These are phyloP conservation scores for Xanthoconium stramineum DNA, from an alignment of 768 basidiomycete species.

Conservation along the genomic window DNA sequence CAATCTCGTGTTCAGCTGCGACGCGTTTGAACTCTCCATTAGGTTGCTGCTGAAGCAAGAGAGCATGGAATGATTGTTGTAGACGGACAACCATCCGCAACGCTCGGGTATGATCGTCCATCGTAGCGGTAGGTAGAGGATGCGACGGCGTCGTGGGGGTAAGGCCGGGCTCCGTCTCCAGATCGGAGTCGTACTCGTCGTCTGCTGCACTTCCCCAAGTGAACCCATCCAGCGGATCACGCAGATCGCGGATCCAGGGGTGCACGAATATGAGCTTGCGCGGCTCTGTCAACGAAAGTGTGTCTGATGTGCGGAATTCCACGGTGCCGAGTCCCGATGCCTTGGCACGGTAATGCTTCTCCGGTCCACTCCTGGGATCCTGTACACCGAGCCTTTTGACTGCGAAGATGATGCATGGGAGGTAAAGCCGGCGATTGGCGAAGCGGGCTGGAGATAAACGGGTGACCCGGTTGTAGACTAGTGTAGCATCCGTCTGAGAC, in stretches of 20 bases:
- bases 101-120: not conserved
- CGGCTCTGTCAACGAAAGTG: not conserved
- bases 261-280: slow-evolving; percentile 1
- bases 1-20: not conserved
- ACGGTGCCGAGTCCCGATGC: not conserved
- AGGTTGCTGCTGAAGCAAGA: not conserved
- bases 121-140: not conserved
- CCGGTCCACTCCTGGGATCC: not conserved
- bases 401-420: not conserved
- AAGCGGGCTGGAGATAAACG: not conserved
- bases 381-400: not conserved
- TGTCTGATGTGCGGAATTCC: not conserved
- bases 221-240: not conserved
- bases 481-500: not conserved
- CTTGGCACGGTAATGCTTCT: not conserved
- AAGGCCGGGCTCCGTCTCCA: not conserved
- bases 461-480: not conserved
- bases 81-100: not conserved
- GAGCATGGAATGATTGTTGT: not conserved
- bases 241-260: not conserved
- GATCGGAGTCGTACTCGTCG: not conserved
- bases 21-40: not conserved
- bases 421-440: no score
- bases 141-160: not conserved
- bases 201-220: not conserved